A percentile compares a stretch with the other conserved stretches of the same genome.
Conservation (phyloP, 192 early-diverging fungal genomes). For the Dissophora ornata region DNA sequence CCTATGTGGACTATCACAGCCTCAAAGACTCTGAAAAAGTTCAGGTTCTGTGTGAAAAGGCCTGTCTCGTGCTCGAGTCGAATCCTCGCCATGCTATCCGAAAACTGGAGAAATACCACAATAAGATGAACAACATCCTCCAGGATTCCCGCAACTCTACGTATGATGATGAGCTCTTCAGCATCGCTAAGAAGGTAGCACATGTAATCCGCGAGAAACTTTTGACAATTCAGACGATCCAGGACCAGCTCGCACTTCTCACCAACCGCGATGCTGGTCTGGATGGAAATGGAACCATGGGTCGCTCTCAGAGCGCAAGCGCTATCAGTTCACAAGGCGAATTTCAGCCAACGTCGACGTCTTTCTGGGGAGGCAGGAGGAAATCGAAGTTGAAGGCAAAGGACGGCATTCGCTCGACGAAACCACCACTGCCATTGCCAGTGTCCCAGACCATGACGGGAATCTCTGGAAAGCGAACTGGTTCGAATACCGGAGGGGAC, state of each 20-base stretch:
- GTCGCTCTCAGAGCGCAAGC: constrained; percentile 42
- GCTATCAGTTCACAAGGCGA: constrained; percentile 49
- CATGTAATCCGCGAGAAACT: constrained; percentile 55
- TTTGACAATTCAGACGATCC: constrained; percentile 42
- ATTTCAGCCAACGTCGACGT: constrained; percentile 16
- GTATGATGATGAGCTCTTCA: constrained; percentile 52
- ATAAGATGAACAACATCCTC: constrained; percentile 24
- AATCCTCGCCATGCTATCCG: constrained; percentile 40
- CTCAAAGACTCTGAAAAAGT: constrained; percentile 57
- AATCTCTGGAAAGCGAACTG: constrained; percentile 44
- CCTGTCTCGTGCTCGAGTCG: constrained; percentile 27
- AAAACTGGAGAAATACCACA: constrained; percentile 48
- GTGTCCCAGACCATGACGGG: constrained; percentile 39
- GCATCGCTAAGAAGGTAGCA: constrained; percentile 52
- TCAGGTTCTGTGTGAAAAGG: constrained; percentile 38
- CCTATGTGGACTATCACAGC: constrained; percentile 55
- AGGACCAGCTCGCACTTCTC: constrained; percentile 30
- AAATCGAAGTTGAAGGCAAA: constrained; percentile 37
- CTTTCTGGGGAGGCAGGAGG: constrained; percentile 35
- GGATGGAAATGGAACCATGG: constrained; percentile 6
- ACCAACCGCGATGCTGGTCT: constrained; percentile 13
- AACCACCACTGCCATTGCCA: constrained; percentile 38
- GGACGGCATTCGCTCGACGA: constrained; percentile 25
- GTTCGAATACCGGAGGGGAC: constrained; percentile 49
- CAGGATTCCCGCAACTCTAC: constrained; percentile 29